Base-by-base conservation (phyloP, 495 filamentous ascomycete genomes). In the Neurospora tetrasperma region DNA sequence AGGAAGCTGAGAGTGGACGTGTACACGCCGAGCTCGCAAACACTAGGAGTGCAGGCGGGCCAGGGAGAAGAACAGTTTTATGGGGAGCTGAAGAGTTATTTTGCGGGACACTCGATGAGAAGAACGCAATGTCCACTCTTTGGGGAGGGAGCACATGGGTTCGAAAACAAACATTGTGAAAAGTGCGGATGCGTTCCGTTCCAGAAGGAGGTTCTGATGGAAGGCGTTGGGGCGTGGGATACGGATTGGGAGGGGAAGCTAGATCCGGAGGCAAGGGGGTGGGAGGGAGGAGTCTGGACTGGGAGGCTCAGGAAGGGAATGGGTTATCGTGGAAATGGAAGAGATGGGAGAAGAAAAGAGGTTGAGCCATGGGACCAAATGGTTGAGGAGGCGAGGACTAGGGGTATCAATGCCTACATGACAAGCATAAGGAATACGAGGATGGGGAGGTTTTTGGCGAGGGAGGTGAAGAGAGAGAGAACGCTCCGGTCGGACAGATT, bases 1-100 rank as follows among this genome's bases (percentile, higher is more conserved):
- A 70, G 71, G 42, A 62, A 18, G 59, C 68, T 69, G 14, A 72
- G 74, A 69, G 70, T 73, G 42, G 72, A 75, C 42, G 72, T 42
- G 5, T 77, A 77, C 70, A 70, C 20, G 12, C 54, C 54, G 6
- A 35, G 27, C 27, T 12, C 54, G 18, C 6, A 66, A 18, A 14
- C 54, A 66, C 54, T 66, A 12, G 27, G 54, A 38, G 54, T 66
- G 54, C 27, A 66, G 27, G 14, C 31, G 12, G 23, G 23, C 46
- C 42, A 54, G 48, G 62, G 16, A 12, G 40, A 40, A 16, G 42
- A 38, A 14, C n/a, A 12, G 5, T 8, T 11, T 74, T 14, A 12
- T 42, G 38, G 41, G 42, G 70, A 9, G n/a, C 16, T 74, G 27
- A n/a, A 71, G 35, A 23, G n/a, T 18, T 69, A 39, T 69, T 66